Base-by-base conservation (phyloP, 2,329 filamentous ascomycete genomes). In the Pseudohalonectria lignicola region DNA sequence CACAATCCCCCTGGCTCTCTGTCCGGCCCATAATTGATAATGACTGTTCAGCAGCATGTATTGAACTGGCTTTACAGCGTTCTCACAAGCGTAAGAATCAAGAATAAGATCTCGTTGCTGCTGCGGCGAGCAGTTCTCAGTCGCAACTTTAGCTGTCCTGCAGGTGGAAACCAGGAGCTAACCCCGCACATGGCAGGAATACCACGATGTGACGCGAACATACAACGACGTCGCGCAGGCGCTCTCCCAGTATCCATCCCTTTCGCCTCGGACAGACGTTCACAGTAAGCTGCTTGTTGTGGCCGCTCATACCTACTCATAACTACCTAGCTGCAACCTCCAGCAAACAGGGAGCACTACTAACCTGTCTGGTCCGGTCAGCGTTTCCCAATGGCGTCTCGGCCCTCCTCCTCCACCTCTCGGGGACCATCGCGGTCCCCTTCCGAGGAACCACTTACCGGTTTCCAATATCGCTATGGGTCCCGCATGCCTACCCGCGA, bases 21-120 rank as follows among this genome's bases (percentile, higher is more conserved):
- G n/a, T n/a, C n/a, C n/a, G n/a, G 12, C 23, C 23, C 7, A 26
- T 26, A 26, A 21, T 21, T 30, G 20, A 38, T n/a, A 34, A 77
- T 77, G 70, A 76, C 79, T 50, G 84, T 94, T 55, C 82, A 86
- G 52, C 87, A 94, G 61, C 84, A 87, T 63, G 82, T 93, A 43
- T 71, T 96, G 53, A 88, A 87, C 63, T 96, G 90, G 90, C 78
- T 96, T 5, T 94, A 94, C 63, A 92, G 85, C 62, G 81, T 94
- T 40, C 64, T 96, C 41, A 85, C 82, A 31, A 85, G 79, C 51
- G 83, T 86, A 63, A 35, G 67, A 7, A 26, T 26, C 23, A n/a
- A n/a, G n/a, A n/a, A n/a, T n/a, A n/a, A n/a, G n/a, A n/a, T n/a
- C n/a, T n/a, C n/a, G n/a, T n/a, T n/a, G n/a, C n/a, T n/a, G n/a